These are phyloP conservation scores for Sistotremastrum suecicum DNA, from an alignment of 768 basidiomycete species.

Conservation along the genomic window DNA sequence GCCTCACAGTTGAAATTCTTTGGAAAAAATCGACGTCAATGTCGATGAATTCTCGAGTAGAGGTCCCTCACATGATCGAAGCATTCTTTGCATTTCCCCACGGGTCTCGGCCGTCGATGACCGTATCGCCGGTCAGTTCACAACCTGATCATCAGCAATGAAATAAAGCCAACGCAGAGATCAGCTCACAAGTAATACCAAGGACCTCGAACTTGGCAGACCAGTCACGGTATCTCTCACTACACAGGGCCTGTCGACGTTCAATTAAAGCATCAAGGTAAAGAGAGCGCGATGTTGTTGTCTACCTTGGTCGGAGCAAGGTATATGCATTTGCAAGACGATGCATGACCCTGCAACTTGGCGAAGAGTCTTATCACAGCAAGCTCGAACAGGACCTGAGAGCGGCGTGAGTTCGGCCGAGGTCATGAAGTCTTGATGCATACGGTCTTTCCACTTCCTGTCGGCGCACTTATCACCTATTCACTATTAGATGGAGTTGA, in stretches of 20 bases:
- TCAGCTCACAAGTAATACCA: constrained; percentile 54
- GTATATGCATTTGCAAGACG: constrained; percentile 66
- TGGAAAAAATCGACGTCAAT: not conserved
- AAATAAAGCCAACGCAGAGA: constrained; percentile 1
- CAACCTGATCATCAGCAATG: constrained; percentile 36
- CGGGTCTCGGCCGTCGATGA: constrained; percentile 43
- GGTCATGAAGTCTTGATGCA: too few species aligned
- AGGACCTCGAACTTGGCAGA: constrained; percentile 58
- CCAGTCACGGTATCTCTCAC: constrained; percentile 81
- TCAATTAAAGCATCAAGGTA: not conserved
- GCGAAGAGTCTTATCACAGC: constrained; percentile 66
- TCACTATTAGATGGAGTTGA: constrained; percentile 28
- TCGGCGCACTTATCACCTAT: constrained; percentile 75
- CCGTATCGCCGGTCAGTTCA: constrained; percentile 88
- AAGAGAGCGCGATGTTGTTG: not conserved
- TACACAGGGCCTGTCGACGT: constrained; percentile 59
- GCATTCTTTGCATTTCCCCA: constrained; percentile 67
- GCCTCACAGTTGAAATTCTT: constrained; percentile 65
- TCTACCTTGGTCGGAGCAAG: constrained; percentile 83
- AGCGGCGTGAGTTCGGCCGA: too few species aligned
- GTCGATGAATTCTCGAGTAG: not conserved
- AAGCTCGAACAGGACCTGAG: constrained; percentile 63
- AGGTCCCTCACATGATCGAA: constrained; percentile 53
- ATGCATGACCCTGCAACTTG: constrained; percentile 19
- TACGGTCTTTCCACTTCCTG: constrained; percentile 89